These are phyloP conservation scores for Trichoderma cornu-damae DNA, from an alignment of 2,329 filamentous ascomycete genomes.

Conservation along the genomic window DNA sequence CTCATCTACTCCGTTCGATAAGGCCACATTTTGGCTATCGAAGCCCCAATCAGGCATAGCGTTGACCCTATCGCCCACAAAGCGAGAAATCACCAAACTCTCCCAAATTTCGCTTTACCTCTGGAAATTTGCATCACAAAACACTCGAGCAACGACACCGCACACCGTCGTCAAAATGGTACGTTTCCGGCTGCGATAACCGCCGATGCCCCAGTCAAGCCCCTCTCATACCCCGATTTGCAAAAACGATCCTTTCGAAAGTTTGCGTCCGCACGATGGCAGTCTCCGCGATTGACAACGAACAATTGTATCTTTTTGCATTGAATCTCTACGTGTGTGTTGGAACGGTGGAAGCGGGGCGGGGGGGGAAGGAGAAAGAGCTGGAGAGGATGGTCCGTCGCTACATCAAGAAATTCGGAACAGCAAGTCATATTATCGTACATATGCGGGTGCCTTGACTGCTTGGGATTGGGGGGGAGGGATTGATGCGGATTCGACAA, in stretches of 20 bases:
- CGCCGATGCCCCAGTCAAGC: conserved; percentile 15
- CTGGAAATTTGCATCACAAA: conserved; percentile 40
- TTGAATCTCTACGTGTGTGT: not conserved
- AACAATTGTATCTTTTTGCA: not conserved
- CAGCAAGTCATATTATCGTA: not conserved
- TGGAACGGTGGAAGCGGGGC: too few relatives aligned
- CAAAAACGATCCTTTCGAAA: conserved; percentile 19
- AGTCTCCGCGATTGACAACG: conserved; percentile 22
- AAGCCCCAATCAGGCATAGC: conserved; percentile 31
- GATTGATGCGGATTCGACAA: conserved; percentile 7
- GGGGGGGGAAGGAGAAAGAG: too few relatives aligned
- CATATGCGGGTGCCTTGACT: not conserved
- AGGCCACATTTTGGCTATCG: conserved; percentile 11
- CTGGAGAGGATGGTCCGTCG: not conserved
- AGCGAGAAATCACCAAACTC: conserved; percentile 42
- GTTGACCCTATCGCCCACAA: conserved; percentile 42
- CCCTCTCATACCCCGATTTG: conserved; percentile 13
- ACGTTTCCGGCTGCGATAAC: conserved; percentile 27
- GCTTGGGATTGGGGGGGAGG: not conserved
- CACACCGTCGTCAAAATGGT: conserved; percentile 48
- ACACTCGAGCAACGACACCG: conserved; percentile 39
- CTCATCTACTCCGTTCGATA: not conserved
- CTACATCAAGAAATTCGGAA: not conserved
- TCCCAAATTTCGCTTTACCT: conserved; percentile 36
- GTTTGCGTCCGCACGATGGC: conserved; percentile 31